These are phyloP conservation scores for Lotmaria passim DNA, from an alignment of 208 protist genomes.

Conservation along the genomic window DNA sequence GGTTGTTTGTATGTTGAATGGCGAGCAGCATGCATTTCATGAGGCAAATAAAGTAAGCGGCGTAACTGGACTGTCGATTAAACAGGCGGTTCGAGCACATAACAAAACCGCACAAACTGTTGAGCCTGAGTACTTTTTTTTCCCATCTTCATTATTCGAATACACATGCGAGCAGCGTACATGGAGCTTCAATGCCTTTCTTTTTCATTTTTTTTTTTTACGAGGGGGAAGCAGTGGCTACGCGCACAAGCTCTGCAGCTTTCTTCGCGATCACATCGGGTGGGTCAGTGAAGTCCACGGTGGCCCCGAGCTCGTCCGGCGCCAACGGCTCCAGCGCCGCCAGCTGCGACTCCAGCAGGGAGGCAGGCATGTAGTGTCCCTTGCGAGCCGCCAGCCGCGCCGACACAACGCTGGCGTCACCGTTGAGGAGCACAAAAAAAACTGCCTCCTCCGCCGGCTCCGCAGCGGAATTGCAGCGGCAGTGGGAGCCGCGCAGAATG, in stretches of 20 bases:
- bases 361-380: constrained; percentile 72
- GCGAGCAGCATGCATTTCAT: too few relatives aligned
- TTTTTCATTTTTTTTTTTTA: constrained; percentile 10
- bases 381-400: constrained; percentile 45
- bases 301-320: constrained; percentile 40
- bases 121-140: too few relatives aligned
- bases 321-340: constrained; percentile 53
- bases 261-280: constrained; percentile 34
- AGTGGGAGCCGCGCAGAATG: constrained; percentile 40
- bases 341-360: constrained; percentile 69
- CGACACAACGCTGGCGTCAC: constrained; percentile 35
- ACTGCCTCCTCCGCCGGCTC: constrained; percentile 22
- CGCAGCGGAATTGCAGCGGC: background rate
- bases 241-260: constrained; percentile 28
- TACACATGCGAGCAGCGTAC: too few relatives aligned
- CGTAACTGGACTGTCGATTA: too few relatives aligned
- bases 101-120: too few relatives aligned
- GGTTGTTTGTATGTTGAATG: too few relatives aligned
- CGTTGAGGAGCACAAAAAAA: constrained; percentile 67
- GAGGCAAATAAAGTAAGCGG: too few relatives aligned
- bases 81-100: too few relatives aligned
- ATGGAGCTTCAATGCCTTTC: too few relatives aligned
- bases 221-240: background rate
- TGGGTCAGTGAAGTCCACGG: constrained; percentile 31
- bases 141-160: too few relatives aligned